Evolutionary conservation across 495 filamentous ascomycete species (phyloP).

Genomic region (Penicillium nucicola): DNA sequence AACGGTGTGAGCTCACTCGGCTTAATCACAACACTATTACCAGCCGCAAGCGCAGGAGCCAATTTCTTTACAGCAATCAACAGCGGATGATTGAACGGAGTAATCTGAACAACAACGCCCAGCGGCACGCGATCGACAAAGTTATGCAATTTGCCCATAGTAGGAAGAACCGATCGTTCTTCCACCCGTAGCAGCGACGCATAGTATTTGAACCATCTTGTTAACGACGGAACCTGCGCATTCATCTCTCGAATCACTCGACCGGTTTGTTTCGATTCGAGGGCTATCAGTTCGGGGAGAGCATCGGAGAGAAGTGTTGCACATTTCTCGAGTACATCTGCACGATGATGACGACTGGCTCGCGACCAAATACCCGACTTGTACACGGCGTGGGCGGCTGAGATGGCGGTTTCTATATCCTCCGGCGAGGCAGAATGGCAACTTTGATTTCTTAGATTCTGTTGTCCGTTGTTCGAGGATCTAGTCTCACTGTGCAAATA

Average conservation of each 20-base stretch:
- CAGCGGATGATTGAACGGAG: constrained; percentile 64
- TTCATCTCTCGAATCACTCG: constrained; percentile 63
- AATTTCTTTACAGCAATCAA: constrained; percentile 64
- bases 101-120: constrained; percentile 62
- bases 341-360: constrained; percentile 49
- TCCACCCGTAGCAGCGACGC: constrained; percentile 56
- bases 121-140: constrained; percentile 57
- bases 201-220: constrained; percentile 65
- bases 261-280: constrained; percentile 62
- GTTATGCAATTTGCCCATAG: constrained; percentile 58
- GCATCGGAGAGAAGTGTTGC: constrained; percentile 47
- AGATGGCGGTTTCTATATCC: constrained; percentile 45
- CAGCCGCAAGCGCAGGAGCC: constrained; percentile 58
- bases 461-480: neutral
- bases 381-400: constrained; percentile 47
- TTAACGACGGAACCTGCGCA: constrained; percentile 58
- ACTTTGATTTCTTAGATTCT: constrained; percentile 1
- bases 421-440: constrained; percentile 44
- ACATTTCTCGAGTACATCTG: constrained; percentile 54
- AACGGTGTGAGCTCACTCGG: constrained; percentile 60
- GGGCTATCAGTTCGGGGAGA: constrained; percentile 48
- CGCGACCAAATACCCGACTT: constrained; percentile 56
- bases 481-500: constrained; percentile 14
- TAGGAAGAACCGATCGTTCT: constrained; percentile 59
- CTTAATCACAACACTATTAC: constrained; percentile 61